phyloP scores from a whole-genome alignment of 2,329 filamentous ascomycete species.

The Arthrobotrys sphaeroides region DNA sequence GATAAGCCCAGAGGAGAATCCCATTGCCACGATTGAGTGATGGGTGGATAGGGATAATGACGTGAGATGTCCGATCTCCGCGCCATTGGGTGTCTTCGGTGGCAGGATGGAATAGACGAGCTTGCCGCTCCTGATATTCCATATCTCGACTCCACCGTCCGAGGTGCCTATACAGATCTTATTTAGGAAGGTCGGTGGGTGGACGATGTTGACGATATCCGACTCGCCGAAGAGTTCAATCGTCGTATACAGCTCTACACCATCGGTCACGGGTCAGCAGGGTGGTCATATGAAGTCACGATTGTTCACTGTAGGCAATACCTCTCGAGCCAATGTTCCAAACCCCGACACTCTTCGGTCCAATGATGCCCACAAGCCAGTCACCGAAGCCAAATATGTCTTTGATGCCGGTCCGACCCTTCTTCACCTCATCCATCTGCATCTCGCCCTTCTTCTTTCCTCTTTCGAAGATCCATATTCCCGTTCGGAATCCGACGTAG shows the following conservation, averaged over 20 bases:
- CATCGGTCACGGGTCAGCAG: neutral
- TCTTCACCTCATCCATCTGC: conserved; percentile 66
- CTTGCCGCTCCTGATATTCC: conserved; percentile 93
- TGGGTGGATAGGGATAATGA: conserved; percentile 85
- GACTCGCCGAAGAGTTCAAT: conserved; percentile 52
- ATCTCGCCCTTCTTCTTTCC: conserved; percentile 85
- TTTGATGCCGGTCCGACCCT: conserved; percentile 63
- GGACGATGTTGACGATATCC: conserved; percentile 56
- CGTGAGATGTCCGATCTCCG: conserved; percentile 80
- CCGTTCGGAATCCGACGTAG: conserved; percentile 63
- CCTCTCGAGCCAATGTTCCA: conserved; percentile 86
- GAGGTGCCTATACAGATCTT: conserved; percentile 89
- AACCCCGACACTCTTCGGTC: conserved; percentile 77
- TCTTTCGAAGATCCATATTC: conserved; percentile 90
- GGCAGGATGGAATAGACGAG: conserved; percentile 89
- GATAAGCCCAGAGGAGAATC: conserved; percentile 81
- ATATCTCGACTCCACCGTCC: conserved; percentile 93
- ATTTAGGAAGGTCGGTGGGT: conserved; percentile 76
- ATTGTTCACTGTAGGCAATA: neutral
- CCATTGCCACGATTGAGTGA: conserved; percentile 84
- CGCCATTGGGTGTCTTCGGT: conserved; percentile 65
- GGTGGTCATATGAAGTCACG: neutral
- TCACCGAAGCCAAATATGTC: conserved; percentile 85
- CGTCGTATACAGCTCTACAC: conserved; percentile 38
- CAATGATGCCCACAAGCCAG: conserved; percentile 85